phyloP scores from a whole-genome alignment of 2,329 filamentous ascomycete genomes.

The Sporothrix variecibatus region DNA sequence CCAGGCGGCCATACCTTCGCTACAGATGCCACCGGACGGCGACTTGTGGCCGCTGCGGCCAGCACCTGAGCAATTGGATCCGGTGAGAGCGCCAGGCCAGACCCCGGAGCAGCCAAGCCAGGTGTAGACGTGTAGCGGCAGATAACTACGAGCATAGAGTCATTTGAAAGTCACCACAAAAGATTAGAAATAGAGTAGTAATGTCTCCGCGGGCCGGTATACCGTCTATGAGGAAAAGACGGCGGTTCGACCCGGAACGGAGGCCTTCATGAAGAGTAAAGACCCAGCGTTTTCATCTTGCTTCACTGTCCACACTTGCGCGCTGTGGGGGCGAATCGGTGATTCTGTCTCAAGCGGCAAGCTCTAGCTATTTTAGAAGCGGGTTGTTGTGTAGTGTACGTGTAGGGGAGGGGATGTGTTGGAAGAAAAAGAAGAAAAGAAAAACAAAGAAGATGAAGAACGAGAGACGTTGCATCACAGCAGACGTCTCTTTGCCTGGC shows the following conservation, averaged over 20 bases:
- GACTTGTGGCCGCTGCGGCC: slow-evolving; percentile 35
- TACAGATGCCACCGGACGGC: slow-evolving; percentile 33
- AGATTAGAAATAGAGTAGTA: background rate
- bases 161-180: no score
- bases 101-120: background rate
- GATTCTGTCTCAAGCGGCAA: slow-evolving; percentile 54
- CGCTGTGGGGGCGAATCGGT: slow-evolving; percentile 49
- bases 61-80: slow-evolving; percentile 36
- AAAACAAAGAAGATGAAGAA: background rate
- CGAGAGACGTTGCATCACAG: background rate
- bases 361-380: slow-evolving; percentile 69
- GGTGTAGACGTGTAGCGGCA: background rate
- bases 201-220: slow-evolving; percentile 41
- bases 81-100: slow-evolving; percentile 23
- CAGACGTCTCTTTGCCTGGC: background rate
- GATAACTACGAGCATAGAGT: background rate
- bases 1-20: slow-evolving; percentile 24
- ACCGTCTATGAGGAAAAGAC: slow-evolving; percentile 21
- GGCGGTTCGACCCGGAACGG: slow-evolving; percentile 34
- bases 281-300: slow-evolving; percentile 49
- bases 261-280: slow-evolving; percentile 22
- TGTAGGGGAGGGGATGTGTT: background rate
- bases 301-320: slow-evolving; percentile 71
- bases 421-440: background rate
- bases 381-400: slow-evolving; percentile 22